Conservation (phyloP, 192 early-diverging fungal species). For the Coemansia sp. region DNA sequence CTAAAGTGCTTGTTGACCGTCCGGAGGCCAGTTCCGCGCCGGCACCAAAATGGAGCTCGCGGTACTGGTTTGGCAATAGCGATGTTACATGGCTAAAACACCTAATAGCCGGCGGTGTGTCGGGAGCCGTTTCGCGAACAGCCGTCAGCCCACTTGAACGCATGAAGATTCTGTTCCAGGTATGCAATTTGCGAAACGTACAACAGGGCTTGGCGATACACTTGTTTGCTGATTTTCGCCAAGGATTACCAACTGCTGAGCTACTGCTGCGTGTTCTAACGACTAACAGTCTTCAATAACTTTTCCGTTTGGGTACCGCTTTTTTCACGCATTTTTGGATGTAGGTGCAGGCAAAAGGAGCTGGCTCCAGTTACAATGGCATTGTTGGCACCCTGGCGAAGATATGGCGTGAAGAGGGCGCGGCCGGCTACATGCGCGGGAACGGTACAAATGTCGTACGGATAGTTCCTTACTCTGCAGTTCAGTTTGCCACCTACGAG, state of each 20-base stretch:
- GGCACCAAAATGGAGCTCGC: conserved; percentile 46
- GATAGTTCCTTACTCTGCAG: conserved; percentile 79
- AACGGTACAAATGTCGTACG: conserved; percentile 85
- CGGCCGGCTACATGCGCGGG: conserved; percentile 70
- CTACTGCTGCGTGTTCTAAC: conserved; percentile 7
- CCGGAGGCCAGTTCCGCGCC: conserved; percentile 14
- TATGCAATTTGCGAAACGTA: conserved; percentile 15
- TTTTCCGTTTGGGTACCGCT: not conserved
- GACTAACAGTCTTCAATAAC: not conserved
- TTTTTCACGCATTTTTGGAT: conserved; percentile 5
- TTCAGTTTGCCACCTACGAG: conserved; percentile 81
- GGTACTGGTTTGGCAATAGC: conserved; percentile 53
- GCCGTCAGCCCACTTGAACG: conserved; percentile 79
- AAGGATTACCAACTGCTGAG: not conserved
- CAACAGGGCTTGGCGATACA: not conserved
- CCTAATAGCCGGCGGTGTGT: conserved; percentile 72
- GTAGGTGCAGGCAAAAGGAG: conserved; percentile 56
- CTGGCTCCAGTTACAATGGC: conserved; percentile 65
- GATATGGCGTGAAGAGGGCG: conserved; percentile 78
- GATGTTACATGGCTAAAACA: conserved; percentile 69
- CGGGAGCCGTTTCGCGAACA: conserved; percentile 75
- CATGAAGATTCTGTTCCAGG: conserved; percentile 86
- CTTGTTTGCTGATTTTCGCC: not conserved
- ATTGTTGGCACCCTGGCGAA: conserved; percentile 68
- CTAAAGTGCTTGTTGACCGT: conserved; percentile 22